phyloP scores from a whole-genome alignment of 2,329 filamentous ascomycete species.

The Diaporthe velutina region DNA sequence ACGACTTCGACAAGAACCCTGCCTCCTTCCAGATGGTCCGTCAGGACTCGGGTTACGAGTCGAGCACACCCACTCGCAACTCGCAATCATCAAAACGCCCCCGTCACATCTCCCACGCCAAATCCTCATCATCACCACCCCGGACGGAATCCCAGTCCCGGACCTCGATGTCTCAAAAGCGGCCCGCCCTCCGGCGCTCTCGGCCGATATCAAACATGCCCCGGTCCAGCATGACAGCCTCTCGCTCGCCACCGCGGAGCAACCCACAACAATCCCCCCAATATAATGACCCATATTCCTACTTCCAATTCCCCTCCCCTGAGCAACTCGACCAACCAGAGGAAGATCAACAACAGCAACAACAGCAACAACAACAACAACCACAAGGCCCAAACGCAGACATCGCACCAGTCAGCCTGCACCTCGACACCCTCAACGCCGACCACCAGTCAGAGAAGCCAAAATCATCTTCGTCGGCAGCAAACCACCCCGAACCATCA shows the following conservation, averaged over 20 bases:
- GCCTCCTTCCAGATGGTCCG: constrained; percentile 60
- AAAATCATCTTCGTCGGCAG: constrained; percentile 54
- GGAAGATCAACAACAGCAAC: neutral
- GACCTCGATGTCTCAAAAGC: constrained; percentile 46
- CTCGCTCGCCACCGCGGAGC: constrained; percentile 44
- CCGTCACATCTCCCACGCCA: constrained; percentile 46
- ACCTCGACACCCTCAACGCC: constrained; percentile 37
- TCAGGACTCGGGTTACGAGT: constrained; percentile 72
- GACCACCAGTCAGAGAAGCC: constrained; percentile 41
- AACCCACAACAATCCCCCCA: constrained; percentile 44
- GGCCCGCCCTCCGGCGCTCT: constrained; percentile 58
- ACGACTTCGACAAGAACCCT: constrained; percentile 47
- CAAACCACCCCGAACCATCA: constrained; percentile 38
- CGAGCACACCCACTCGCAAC: constrained; percentile 53
- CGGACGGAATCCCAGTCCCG: constrained; percentile 19
- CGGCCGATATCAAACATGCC: constrained; percentile 46
- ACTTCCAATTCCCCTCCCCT: constrained; percentile 53
- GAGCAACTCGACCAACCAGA: constrained; percentile 36
- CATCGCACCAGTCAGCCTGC: constrained; percentile 34
- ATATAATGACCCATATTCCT: constrained; percentile 51
- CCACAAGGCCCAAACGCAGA: constrained; percentile 26
- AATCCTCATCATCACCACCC: constrained; percentile 46
- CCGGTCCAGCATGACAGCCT: constrained; percentile 43
- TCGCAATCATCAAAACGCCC: constrained; percentile 50
- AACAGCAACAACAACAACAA: constrained; percentile 4